Evolutionary conservation across 75 land plant species (phyloP).

Genomic region (Chamaecyparis obtusa): DNA sequence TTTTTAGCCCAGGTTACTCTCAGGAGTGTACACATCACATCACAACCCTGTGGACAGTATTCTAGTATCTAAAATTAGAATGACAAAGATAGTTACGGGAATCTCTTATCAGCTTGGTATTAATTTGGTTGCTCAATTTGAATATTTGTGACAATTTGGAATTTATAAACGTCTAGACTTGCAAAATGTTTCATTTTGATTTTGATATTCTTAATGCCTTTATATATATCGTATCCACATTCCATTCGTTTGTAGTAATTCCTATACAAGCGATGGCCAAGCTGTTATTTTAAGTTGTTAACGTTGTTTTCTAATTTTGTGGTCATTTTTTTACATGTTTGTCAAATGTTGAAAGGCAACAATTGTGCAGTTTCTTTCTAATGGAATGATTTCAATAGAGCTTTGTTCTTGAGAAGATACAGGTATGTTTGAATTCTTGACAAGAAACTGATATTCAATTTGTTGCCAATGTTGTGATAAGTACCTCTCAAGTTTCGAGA

Average conservation of each 20-base stretch:
- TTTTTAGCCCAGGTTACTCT: background rate
- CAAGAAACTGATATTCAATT: background rate
- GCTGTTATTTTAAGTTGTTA: too few relatives aligned
- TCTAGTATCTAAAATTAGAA: background rate
- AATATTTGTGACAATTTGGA: background rate
- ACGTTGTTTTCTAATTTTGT: background rate
- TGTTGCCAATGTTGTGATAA: conserved; percentile 18
- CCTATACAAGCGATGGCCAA: background rate
- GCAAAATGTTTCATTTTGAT: background rate
- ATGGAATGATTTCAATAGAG: background rate
- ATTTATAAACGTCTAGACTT: background rate
- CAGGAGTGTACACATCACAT: background rate
- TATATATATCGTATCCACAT: background rate
- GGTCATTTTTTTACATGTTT: background rate
- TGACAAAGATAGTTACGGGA: background rate
- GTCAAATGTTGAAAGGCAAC: background rate
- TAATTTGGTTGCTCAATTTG: background rate
- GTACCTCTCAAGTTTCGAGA: conserved; percentile 85
- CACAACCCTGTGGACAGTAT: background rate
- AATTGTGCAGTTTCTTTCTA: background rate
- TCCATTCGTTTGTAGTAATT: background rate
- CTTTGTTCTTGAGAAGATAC: background rate
- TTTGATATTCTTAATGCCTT: background rate
- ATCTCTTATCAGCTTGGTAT: background rate
- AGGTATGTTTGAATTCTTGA: background rate